These are phyloP conservation scores for Penicillium alfredii DNA, from an alignment of 495 filamentous ascomycete species.

Conservation along the genomic window DNA sequence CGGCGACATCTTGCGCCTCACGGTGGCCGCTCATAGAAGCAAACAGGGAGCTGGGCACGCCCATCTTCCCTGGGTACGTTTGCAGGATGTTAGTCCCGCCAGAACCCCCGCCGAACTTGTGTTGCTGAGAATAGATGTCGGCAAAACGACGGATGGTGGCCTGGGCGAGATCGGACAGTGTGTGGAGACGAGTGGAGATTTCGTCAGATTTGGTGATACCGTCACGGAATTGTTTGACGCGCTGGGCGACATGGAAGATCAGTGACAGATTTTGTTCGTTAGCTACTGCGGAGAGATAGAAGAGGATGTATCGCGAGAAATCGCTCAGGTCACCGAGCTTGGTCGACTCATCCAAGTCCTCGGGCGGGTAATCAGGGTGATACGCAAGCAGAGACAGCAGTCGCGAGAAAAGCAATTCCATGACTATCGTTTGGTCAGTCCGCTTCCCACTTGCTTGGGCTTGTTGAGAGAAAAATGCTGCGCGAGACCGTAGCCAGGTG, in stretches of 20 bases:
- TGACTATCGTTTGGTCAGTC: constrained; percentile 49
- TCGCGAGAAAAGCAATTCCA: constrained; percentile 82
- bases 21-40: constrained; percentile 65
- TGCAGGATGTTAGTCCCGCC: constrained; percentile 71
- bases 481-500: constrained; percentile 84
- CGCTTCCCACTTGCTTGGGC: constrained; percentile 34
- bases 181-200: constrained; percentile 57
- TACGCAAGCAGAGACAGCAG: constrained; percentile 85
- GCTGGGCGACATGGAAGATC: constrained; percentile 88
- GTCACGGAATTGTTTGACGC: constrained; percentile 85
- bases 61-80: constrained; percentile 74
- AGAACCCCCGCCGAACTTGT: constrained; percentile 50
- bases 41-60: constrained; percentile 74
- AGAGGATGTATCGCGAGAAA: constrained; percentile 79
- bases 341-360: constrained; percentile 41
- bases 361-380: constrained; percentile 77
- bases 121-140: constrained; percentile 46
- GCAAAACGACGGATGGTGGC: constrained; percentile 77
- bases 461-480: constrained; percentile 41
- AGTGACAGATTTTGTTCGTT: constrained; percentile 80
- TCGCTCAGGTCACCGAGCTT: constrained; percentile 66
- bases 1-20: constrained; percentile 74
- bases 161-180: constrained; percentile 84
- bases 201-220: constrained; percentile 56
- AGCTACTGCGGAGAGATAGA: constrained; percentile 77